Evolutionary conservation across 2,329 filamentous ascomycete species (phyloP), one percentile per base, ranked within the genome.

Genomic region (Fusarium lateritium): DNA sequence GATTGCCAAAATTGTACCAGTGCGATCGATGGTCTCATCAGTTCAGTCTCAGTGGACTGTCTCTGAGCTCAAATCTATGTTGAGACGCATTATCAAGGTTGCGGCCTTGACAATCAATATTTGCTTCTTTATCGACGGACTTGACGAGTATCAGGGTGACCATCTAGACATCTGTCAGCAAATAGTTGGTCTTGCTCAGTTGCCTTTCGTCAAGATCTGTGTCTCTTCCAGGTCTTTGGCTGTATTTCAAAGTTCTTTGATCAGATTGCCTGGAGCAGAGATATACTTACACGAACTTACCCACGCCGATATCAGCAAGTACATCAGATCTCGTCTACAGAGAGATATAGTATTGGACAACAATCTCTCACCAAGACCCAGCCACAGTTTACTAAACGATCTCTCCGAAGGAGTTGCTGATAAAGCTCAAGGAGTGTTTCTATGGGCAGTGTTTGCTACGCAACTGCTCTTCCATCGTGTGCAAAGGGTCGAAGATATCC

Each of bases 361-460:
- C 14, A 5, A 5, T 2, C 17, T 8, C 3, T 53, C 9, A 31
- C 26, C 15, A 39, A 39, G 31, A 17, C 4, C 7, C 6, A 17
- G 15, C 19, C 15, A 19, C 19, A 6, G 13, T 10, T 43, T 0
- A 2, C 21, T 17, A n/a, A 42, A 7, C 34, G 58, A 19, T 34
- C 13, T 67, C 7, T 26, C 69, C 3, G 15, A 51, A 1, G 21
- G 33, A 6, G 59, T 74, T 15, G 24, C 47, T 2, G n/a, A 40
- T 4, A 56, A 50, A 19, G 54, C 71, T 2, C 33, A 63, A 11
- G 71, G 71, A 1, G 61, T 72, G 2, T 74, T 74, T 26, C 62
- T 74, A 0, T 73, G 67, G 71, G 69, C 69, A 8, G 64, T 72
- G n/a, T 24, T 73, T 1, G 67, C 62, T 6, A 63, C 60, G 2